These are phyloP conservation scores for Eragrostis nindensis DNA, from an alignment of 176 grass and related monocot genomes.

Conservation along the genomic window DNA sequence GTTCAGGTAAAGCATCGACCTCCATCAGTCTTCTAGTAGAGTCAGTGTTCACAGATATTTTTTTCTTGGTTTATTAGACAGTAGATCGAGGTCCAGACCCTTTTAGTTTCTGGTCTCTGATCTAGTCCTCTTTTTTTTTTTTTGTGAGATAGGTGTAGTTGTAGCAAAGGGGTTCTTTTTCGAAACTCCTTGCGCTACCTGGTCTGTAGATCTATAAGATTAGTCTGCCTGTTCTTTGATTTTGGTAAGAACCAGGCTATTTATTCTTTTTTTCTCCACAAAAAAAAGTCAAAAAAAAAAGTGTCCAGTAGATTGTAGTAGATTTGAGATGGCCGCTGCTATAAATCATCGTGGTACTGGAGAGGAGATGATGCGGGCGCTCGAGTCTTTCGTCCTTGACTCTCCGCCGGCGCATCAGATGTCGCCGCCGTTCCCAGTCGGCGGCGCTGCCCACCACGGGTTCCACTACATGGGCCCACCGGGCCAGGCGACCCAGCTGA, in stretches of 20 bases:
- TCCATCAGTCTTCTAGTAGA: not conserved
- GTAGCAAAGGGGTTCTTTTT: constrained; percentile 36
- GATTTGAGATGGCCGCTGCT: constrained; percentile 47
- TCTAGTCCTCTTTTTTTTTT: not conserved
- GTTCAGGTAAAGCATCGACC: constrained; percentile 9
- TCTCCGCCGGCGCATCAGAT: not conserved
- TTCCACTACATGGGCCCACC: not conserved
- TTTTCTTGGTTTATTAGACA: not conserved
- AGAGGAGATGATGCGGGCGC: constrained; percentile 32
- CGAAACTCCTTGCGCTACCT: constrained; percentile 1
- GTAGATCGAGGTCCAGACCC: constrained; percentile 27
- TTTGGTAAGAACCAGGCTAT: constrained; percentile 47
- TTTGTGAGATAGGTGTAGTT: not conserved
- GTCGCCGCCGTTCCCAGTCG: not conserved
- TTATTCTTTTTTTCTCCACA: not conserved
- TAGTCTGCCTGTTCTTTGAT: constrained; percentile 40
- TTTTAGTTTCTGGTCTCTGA: constrained; percentile 48
- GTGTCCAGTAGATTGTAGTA: not conserved
- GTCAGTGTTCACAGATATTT: not conserved
- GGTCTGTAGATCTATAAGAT: no score
- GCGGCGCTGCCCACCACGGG: not conserved
- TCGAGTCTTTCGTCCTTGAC: constrained; percentile 34
- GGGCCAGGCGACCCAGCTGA: constrained; percentile 19
- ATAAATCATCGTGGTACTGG: constrained; percentile 10
- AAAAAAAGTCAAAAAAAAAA: not conserved